phyloP scores from a whole-genome alignment of 257 asterid species.

The Ballota nigra region DNA sequence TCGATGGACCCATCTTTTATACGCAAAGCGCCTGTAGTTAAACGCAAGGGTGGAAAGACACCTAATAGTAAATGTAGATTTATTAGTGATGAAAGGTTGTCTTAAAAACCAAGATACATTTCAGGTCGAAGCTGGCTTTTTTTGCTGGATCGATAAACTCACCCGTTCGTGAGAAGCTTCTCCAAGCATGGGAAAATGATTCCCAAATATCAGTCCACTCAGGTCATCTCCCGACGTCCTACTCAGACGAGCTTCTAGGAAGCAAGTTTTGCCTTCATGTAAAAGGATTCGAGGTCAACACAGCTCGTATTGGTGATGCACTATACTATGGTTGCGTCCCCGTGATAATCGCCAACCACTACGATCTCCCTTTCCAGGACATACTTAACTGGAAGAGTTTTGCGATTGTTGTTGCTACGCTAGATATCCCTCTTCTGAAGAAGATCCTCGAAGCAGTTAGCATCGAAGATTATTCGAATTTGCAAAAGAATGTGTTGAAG shows the following conservation, averaged over 20 bases:
- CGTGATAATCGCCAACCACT: conserved; percentile 80
- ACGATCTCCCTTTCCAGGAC: conserved; percentile 88
- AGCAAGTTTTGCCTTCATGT: conserved; percentile 93
- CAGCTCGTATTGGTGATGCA: conserved; percentile 89
- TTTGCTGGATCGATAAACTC: conserved; percentile 83
- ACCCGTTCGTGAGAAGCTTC: conserved; percentile 80
- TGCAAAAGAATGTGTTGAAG: conserved; percentile 52
- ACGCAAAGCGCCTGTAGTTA: neutral
- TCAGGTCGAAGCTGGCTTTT: conserved; percentile 71
- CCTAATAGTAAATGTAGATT: neutral
- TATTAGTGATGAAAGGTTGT: neutral
- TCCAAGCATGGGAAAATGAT: conserved; percentile 73
- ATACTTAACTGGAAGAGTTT: conserved; percentile 71
- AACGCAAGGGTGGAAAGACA: neutral
- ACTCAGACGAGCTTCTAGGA: conserved; percentile 53
- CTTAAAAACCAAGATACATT: no score
- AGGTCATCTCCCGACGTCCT: conserved; percentile 52
- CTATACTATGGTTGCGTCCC: conserved; percentile 82
- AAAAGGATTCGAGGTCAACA: conserved; percentile 89
- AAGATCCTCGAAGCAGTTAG: conserved; percentile 47
- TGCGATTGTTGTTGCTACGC: conserved; percentile 65
- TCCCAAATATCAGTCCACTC: conserved; percentile 57
- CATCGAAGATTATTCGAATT: conserved; percentile 35
- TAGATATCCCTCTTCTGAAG: conserved; percentile 76
- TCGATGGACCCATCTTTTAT: neutral